These are phyloP conservation scores for Papiliotrema terrestris DNA, from an alignment of 1,284 basidiomycete genomes.

Conservation along the genomic window DNA sequence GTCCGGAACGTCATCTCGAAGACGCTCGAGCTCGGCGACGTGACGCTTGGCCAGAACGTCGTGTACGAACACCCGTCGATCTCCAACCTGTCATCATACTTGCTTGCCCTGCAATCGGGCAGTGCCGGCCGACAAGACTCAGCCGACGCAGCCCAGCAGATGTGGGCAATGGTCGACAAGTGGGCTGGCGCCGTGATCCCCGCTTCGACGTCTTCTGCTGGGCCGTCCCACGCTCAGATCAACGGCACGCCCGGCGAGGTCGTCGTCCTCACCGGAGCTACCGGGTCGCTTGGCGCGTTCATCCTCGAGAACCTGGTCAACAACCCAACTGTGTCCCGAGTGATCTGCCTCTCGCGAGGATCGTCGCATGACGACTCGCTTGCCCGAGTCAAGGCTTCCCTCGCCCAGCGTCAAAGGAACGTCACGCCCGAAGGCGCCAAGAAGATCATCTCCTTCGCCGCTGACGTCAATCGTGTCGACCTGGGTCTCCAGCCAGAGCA, in stretches of 20 bases:
- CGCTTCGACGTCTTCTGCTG: not conserved
- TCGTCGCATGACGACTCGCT: constrained; percentile 34
- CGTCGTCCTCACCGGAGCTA: constrained; percentile 57
- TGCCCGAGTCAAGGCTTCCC: constrained; percentile 30
- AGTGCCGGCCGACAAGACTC: constrained; percentile 10
- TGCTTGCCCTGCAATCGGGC: constrained; percentile 39
- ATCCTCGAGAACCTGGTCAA: constrained; percentile 55
- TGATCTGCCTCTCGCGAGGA: constrained; percentile 56
- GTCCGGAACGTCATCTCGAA: constrained; percentile 56
- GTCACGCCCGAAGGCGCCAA: constrained; percentile 19
- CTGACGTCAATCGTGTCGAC: constrained; percentile 49
- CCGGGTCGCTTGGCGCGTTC: constrained; percentile 62
- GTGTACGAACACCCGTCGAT: constrained; percentile 48
- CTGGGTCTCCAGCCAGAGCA: constrained; percentile 51
- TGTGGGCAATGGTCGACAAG: constrained; percentile 52
- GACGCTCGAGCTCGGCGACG: constrained; percentile 48
- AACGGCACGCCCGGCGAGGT: constrained; percentile 20
- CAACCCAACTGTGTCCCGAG: constrained; percentile 44
- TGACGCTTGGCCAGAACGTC: constrained; percentile 51
- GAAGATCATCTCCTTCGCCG: constrained; percentile 52
- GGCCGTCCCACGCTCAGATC: not conserved
- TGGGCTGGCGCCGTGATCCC: constrained; percentile 37
- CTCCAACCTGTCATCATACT: constrained; percentile 26
- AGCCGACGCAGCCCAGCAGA: constrained; percentile 42
- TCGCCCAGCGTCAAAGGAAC: constrained; percentile 26